A percentile compares a stretch with the other conserved stretches of the same genome.
Conservation (phyloP, 768 basidiomycete species). For the Filobasidium wieringae region DNA sequence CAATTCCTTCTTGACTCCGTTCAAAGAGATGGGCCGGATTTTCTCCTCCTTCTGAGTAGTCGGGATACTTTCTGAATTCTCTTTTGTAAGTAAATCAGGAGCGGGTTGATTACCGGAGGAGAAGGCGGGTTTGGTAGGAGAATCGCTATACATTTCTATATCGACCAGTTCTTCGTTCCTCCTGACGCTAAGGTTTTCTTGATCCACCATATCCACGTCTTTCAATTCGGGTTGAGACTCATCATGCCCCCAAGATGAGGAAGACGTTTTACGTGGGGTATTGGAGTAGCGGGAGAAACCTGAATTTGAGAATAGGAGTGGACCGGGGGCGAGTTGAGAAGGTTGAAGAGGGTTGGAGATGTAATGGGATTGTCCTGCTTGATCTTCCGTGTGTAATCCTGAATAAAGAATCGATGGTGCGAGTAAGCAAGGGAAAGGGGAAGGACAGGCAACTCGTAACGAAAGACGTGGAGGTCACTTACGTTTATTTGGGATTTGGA, state of each 20-base stretch:
- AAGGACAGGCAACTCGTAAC: too few species aligned
- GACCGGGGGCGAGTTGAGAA: conserved; percentile 1
- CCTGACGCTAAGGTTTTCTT: not conserved
- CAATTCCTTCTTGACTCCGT: not conserved
- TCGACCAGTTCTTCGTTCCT: conserved; percentile 1
- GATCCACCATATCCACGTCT: not conserved
- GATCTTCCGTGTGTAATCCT: conserved; percentile 11
- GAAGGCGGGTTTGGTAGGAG: not conserved
- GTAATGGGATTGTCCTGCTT: conserved; percentile 8
- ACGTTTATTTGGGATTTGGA: conserved; percentile 12
- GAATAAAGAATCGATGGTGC: too few species aligned
- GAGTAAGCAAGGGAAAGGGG: too few species aligned
- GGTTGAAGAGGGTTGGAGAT: conserved; percentile 1
- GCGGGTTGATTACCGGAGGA: not conserved
- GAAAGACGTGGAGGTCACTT: not conserved
- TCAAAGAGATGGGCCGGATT: not conserved
- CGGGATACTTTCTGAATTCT: too few species aligned
- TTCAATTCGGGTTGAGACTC: not conserved
- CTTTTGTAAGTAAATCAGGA: too few species aligned
- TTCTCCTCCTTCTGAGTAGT: too few species aligned
- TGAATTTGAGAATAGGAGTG: conserved; percentile 1
- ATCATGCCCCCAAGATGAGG: too few species aligned
- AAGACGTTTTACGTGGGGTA: conserved; percentile 3
- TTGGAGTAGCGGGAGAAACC: not conserved
- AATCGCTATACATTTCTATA: conserved; percentile 14